Evolutionary conservation across 495 filamentous ascomycete species (phyloP), one percentile per base, ranked within the genome.

Genomic region (Daldinia decipiens): DNA sequence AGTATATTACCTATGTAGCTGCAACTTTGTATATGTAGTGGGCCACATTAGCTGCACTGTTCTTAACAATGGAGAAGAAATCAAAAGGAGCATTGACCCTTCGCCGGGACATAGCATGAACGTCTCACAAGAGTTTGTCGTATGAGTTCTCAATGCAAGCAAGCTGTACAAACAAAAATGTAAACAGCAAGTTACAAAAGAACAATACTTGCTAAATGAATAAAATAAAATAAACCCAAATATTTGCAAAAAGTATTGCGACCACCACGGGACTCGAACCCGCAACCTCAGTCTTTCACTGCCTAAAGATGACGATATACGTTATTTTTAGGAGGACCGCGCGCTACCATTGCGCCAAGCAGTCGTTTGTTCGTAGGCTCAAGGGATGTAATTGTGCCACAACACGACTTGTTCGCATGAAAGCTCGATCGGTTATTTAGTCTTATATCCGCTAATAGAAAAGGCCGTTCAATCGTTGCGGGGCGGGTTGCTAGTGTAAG

Each of bases 181-280:
- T 17, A 47, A 47, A 47, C 17, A 47, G 9, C 51, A 43, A 40
- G 64, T 5, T 19, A 21, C 19, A 60, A 63, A 68, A 62, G 17
- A 58, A 19, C 21, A 21, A 39, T 19, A 32, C 19, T 26, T 19
- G 3, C 12, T 34, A 63, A 3, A 51, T 67, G 62, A 32, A 53
- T 45, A 31, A 39, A 59, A 24, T 56, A 52, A 57, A 68, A 72
- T 63, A 66, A 70, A 34, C 17, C n/a, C 3, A 7, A 6, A 52
- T n/a, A 64, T 29, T 4, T 11, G 43, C 19, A 21, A 47, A 47
- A 47, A 47, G 11, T 17, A 17, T 15, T 32, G 50, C 79, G 80
- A 81, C 74, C 73, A 74, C 71, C 80, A 81, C 80, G 80, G 81
- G 81, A 82, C 80, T 82, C 81, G 80, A 82, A 82, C 81, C 80